phyloP scores from a whole-genome alignment of 2,329 filamentous ascomycete species.

The Scedosporium apiospermum region DNA sequence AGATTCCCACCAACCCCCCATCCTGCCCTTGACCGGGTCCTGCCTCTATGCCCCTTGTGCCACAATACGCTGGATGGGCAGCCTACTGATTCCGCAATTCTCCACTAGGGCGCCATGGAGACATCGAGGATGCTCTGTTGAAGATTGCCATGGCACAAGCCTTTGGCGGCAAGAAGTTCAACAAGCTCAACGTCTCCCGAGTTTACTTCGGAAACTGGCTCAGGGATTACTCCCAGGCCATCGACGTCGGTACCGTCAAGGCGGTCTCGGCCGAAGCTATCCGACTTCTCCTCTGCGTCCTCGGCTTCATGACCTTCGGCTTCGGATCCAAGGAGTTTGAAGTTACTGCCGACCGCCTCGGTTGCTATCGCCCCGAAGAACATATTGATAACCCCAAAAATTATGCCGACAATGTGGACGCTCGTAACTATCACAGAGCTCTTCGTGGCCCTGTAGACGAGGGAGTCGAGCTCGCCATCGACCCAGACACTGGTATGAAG shows the following conservation, averaged over 20 bases:
- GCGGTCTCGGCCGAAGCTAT: slow-evolving; percentile 85
- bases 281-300: slow-evolving; percentile 75
- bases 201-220: slow-evolving; percentile 98
- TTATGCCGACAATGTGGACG: slow-evolving; percentile 84
- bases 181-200: slow-evolving; percentile 76
- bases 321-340: slow-evolving; percentile 84
- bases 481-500: slow-evolving; percentile 70
- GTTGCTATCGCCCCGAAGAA: slow-evolving; percentile 70
- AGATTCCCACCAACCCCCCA: not conserved
- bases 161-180: slow-evolving; percentile 65
- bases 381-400: slow-evolving; percentile 73
- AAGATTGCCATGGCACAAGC: slow-evolving; percentile 51
- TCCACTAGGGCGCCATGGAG: slow-evolving; percentile 65
- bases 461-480: slow-evolving; percentile 65
- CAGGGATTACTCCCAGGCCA: slow-evolving; percentile 84
- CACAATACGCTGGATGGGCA: not conserved
- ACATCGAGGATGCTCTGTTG: slow-evolving; percentile 86
- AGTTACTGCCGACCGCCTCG: slow-evolving; percentile 69
- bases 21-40: not conserved
- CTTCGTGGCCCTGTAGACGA: slow-evolving; percentile 79
- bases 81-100: slow-evolving; percentile 6
- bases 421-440: slow-evolving; percentile 68
- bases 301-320: slow-evolving; percentile 83
- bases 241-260: slow-evolving; percentile 89
- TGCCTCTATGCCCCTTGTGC: slow-evolving; percentile 4